phyloP scores from a whole-genome alignment of 805 yeast species.

The Aciculoconidium aculeatum region DNA sequence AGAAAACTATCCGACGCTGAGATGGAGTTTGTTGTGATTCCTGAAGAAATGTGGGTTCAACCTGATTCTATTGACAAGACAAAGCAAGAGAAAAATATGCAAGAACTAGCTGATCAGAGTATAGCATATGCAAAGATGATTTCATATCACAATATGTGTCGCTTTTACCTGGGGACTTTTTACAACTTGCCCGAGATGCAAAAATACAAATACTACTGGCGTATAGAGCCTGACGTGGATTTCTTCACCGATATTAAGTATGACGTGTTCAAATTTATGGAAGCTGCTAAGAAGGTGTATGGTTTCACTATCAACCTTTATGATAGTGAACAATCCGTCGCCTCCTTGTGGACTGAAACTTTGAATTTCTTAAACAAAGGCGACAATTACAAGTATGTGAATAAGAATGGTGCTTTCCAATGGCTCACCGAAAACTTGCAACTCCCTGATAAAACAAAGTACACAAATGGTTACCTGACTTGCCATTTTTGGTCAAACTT shows the following conservation, averaged over 20 bases:
- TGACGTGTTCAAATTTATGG: conserved; percentile 73
- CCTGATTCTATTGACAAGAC: conserved; percentile 51
- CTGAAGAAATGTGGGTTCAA: conserved; percentile 47
- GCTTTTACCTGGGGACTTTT: conserved; percentile 65
- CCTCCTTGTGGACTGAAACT: conserved; percentile 66
- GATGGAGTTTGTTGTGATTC: conserved; percentile 35
- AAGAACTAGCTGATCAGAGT: conserved; percentile 32
- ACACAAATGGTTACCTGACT: conserved; percentile 48
- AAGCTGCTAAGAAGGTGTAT: conserved; percentile 58
- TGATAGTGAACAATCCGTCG: conserved; percentile 62
- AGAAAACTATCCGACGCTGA: conserved; percentile 24
- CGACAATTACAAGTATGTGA: conserved; percentile 51
- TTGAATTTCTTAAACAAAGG: conserved; percentile 48
- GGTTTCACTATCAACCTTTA: conserved; percentile 69
- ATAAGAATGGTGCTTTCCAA: conserved; percentile 44
- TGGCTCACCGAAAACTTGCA: conserved; percentile 49
- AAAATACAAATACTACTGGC: conserved; percentile 69
- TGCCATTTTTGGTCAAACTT: conserved; percentile 93
- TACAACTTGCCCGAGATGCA: conserved; percentile 57
- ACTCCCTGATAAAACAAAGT: conserved; percentile 38
- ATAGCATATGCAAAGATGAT: conserved; percentile 55
- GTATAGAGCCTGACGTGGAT: conserved; percentile 69
- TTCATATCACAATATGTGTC: conserved; percentile 81
- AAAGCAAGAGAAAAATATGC: conserved; percentile 36
- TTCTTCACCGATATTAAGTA: conserved; percentile 67